Conservation (phyloP, 2,329 filamentous ascomycete species). For the Penicillium sp. region DNA sequence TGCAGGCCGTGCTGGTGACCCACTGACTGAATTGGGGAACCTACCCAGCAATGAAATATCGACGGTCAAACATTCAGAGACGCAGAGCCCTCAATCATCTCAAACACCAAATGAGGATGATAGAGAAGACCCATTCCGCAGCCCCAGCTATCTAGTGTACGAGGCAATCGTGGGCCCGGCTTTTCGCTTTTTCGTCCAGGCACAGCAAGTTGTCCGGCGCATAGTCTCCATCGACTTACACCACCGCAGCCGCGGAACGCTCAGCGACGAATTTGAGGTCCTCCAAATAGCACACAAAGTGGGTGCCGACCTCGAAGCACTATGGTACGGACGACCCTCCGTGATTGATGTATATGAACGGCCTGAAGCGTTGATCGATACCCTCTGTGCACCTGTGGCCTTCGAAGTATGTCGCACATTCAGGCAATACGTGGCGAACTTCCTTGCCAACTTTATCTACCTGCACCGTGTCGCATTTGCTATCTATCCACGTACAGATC, state of each 20-base stretch:
- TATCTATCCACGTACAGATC: conserved; percentile 36
- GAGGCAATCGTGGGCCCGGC: conserved; percentile 29
- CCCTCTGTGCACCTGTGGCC: conserved; percentile 25
- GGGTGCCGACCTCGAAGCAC: conserved; percentile 32
- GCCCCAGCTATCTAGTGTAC: conserved; percentile 30
- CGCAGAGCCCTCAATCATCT: neutral
- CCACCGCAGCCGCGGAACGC: conserved; percentile 36
- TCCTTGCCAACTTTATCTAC: conserved; percentile 35
- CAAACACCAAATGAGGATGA: conserved; percentile 7
- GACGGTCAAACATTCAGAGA: neutral
- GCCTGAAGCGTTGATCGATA: conserved; percentile 26
- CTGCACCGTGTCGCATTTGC: conserved; percentile 36
- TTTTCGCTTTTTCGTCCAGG: conserved; percentile 31
- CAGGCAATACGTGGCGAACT: conserved; percentile 33
- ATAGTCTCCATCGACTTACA: conserved; percentile 36
- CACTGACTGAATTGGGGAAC: conserved; percentile 27
- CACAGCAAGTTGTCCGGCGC: conserved; percentile 33
- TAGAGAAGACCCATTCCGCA: conserved; percentile 19
- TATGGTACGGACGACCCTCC: conserved; percentile 32
- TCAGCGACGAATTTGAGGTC: conserved; percentile 37
- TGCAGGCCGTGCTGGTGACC: conserved; percentile 34
- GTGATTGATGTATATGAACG: conserved; percentile 31
- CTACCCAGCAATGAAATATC: conserved; percentile 12
- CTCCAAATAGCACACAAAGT: conserved; percentile 36
- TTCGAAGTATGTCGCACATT: conserved; percentile 30